Evolutionary conservation across 176 grass and related monocot species (phyloP).

Genomic region (Aegilops sharonensis): DNA sequence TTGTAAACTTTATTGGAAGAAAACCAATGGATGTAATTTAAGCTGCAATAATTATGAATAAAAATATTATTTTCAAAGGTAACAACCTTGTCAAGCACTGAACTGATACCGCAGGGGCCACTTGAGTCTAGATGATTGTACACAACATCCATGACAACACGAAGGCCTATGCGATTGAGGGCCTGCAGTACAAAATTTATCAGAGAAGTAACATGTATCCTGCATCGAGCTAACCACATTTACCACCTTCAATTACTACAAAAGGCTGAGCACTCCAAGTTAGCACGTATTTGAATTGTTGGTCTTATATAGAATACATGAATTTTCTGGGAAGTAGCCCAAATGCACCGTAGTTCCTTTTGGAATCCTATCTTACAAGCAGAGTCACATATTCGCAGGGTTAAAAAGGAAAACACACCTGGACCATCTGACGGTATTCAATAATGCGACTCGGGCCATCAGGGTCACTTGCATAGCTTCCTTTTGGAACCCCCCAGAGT

Average conservation of each 20-base stretch:
- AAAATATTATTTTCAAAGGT: slow-evolving; percentile 8
- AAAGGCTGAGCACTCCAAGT: not conserved
- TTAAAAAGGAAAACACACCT: slow-evolving; percentile 47
- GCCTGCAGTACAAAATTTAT: slow-evolving; percentile 55
- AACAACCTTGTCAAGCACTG: slow-evolving; percentile 90
- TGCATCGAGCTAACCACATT: not conserved
- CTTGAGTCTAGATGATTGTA: slow-evolving; percentile 90
- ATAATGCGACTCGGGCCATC: slow-evolving; percentile 82
- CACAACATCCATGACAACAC: slow-evolving; percentile 86
- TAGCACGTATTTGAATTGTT: not conserved
- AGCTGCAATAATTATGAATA: not conserved
- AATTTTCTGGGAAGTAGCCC: not conserved
- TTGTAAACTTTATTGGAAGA: not conserved
- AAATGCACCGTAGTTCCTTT: slow-evolving; percentile 2
- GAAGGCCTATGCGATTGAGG: slow-evolving; percentile 69
- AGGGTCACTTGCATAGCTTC: slow-evolving; percentile 86
- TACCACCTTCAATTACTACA: not conserved
- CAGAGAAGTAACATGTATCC: slow-evolving; percentile 25
- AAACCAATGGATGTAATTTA: not conserved
- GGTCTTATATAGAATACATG: not conserved
- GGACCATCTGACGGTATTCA: slow-evolving; percentile 85
- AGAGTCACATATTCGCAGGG: slow-evolving; percentile 4
- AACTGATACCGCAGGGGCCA: slow-evolving; percentile 59
- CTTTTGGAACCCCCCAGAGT: slow-evolving; percentile 88
- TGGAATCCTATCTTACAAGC: slow-evolving; percentile 2